These are phyloP conservation scores for Hypoxylon lienhwacheense DNA, from an alignment of 495 filamentous ascomycete genomes.

Conservation along the genomic window DNA sequence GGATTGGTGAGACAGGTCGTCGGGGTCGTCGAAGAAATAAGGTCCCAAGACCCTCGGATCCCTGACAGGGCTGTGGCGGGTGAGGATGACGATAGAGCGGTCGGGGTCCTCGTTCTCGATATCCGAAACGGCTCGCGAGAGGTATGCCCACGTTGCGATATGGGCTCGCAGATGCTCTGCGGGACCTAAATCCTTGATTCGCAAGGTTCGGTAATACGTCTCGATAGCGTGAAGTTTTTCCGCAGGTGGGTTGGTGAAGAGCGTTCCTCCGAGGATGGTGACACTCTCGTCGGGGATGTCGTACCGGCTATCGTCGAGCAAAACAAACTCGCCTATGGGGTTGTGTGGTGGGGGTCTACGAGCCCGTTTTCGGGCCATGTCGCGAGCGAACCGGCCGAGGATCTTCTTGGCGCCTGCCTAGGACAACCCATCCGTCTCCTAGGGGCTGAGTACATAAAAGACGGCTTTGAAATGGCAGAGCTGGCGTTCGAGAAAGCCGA, in stretches of 20 bases:
- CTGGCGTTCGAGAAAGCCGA: constrained; percentile 6
- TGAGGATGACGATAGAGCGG: constrained; percentile 10
- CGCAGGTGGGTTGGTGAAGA: background rate
- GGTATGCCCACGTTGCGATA: background rate
- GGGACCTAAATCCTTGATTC: background rate
- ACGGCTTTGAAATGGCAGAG: background rate
- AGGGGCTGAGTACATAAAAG: constrained; percentile 10
- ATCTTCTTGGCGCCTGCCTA: background rate
- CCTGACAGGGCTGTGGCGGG: constrained; percentile 2
- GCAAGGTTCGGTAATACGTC: background rate
- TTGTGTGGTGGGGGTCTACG: too few relatives aligned
- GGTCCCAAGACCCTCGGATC: background rate
- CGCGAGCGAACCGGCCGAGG: background rate
- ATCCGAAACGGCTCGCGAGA: background rate
- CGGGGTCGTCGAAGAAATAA: background rate
- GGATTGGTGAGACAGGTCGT: background rate
- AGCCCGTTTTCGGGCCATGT: background rate
- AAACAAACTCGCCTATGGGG: constrained; percentile 8
- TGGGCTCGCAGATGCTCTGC: background rate
- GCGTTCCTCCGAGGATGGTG: constrained; percentile 1
- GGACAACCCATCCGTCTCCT: background rate
- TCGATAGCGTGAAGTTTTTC: background rate
- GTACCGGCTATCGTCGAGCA: constrained; percentile 4
- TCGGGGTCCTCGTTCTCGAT: background rate
- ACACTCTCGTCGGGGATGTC: constrained; percentile 5